Conservation (phyloP, 2,329 filamentous ascomycete genomes). For the Davidsoniella eucalypti region DNA sequence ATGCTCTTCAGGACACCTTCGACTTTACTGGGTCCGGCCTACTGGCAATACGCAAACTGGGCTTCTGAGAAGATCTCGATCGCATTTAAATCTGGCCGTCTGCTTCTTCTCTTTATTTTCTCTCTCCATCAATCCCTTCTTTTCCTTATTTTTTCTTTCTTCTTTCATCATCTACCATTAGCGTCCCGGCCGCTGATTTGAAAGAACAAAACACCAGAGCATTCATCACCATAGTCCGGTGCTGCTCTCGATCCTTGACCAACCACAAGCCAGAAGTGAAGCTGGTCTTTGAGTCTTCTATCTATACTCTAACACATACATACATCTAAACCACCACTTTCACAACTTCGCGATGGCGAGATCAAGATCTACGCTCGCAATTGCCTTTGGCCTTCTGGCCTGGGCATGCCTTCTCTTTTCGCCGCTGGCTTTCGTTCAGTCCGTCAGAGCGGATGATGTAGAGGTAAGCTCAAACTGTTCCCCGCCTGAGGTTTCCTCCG, state of each 20-base stretch:
- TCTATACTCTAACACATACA: neutral
- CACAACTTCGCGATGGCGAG: slow-evolving; percentile 28
- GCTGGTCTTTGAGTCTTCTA: slow-evolving; percentile 13
- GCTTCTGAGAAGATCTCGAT: neutral
- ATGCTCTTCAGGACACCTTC: slow-evolving; percentile 12
- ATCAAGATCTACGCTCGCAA: slow-evolving; percentile 52
- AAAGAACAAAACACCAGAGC: neutral
- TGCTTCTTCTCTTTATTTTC: neutral
- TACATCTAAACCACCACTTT: slow-evolving; percentile 9
- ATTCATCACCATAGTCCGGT: no score
- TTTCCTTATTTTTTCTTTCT: slow-evolving; percentile 15
- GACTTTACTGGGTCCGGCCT: slow-evolving; percentile 22
- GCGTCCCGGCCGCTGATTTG: slow-evolving; percentile 8
- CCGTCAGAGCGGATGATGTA: slow-evolving; percentile 55
- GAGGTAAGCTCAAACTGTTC: slow-evolving; percentile 24
- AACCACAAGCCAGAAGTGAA: slow-evolving; percentile 9
- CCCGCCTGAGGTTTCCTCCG: slow-evolving; percentile 54
- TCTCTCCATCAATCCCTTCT: slow-evolving; percentile 15
- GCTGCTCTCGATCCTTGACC: neutral
- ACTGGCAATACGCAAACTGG: neutral
- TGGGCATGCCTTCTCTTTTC: slow-evolving; percentile 84
- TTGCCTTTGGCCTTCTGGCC: slow-evolving; percentile 76
- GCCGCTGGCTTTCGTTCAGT: slow-evolving; percentile 69
- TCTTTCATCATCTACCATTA: slow-evolving; percentile 13
- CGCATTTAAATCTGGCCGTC: slow-evolving; percentile 1